Percentiles rank a stretch among this genome's conserved stretches.
phyloP scores from a whole-genome alignment of 441 rosid genomes.

The Erodium moschatum region DNA sequence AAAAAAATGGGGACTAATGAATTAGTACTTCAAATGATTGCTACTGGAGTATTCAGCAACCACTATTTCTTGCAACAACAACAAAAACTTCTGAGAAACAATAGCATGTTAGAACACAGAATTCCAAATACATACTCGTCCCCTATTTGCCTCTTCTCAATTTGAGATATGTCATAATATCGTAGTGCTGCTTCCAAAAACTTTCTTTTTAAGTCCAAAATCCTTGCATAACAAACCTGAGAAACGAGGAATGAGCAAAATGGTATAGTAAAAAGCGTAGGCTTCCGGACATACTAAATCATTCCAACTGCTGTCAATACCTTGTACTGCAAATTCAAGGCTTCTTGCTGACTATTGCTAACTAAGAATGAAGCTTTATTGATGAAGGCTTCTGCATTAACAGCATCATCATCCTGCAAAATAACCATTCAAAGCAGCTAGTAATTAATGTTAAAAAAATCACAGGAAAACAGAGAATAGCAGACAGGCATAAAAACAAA shows the following conservation, averaged over 20 bases:
- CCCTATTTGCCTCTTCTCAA: conserved; percentile 87
- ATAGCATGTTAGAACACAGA: conserved; percentile 9
- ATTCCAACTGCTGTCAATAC: conserved; percentile 25
- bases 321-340: conserved; percentile 81
- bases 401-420: conserved; percentile 91
- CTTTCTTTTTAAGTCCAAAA: conserved; percentile 95
- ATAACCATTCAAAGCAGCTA: conserved; percentile 10
- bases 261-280: conserved; percentile 14
- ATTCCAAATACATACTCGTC: conserved; percentile 60
- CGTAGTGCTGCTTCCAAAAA: conserved; percentile 96
- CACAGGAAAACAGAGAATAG: background rate
- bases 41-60: background rate
- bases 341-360: conserved; percentile 93
- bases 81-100: background rate
- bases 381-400: conserved; percentile 90
- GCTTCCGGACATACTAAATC: conserved; percentile 11
- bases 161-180: conserved; percentile 87
- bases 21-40: background rate
- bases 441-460: conserved; percentile 1
- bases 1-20: conserved; percentile 3
- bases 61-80: background rate
- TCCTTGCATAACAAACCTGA: conserved; percentile 94
- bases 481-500: background rate
- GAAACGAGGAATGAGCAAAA: conserved; percentile 13
- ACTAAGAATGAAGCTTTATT: conserved; percentile 97